Conservation (phyloP, 257 asterid genomes). For the Jacaranda mimosifolia region DNA sequence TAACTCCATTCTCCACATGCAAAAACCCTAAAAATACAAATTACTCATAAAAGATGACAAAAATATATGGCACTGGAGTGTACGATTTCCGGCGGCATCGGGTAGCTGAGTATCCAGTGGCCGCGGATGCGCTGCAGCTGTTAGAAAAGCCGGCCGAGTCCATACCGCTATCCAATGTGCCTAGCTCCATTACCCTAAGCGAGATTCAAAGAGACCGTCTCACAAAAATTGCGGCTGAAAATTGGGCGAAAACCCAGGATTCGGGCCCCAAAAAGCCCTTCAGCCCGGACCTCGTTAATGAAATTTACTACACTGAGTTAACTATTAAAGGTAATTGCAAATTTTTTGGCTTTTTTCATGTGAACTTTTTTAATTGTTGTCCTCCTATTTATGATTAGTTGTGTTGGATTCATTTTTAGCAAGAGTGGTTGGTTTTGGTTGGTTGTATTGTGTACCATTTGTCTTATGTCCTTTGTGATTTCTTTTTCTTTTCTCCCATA, state of each 20-base stretch:
- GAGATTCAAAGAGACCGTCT: conserved; percentile 95
- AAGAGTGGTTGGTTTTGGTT: background rate
- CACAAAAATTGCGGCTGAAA: conserved; percentile 79
- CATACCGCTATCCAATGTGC: conserved; percentile 58
- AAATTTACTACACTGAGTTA: conserved; percentile 83
- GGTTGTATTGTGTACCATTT: background rate
- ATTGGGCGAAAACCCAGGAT: conserved; percentile 74
- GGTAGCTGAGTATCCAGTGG: conserved; percentile 91
- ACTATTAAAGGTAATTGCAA: conserved; percentile 69
- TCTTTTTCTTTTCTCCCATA: too few species aligned
- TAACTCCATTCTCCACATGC: conserved; percentile 31
- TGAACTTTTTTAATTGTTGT: background rate
- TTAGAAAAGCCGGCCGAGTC: conserved; percentile 66
- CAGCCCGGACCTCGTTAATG: conserved; percentile 77
- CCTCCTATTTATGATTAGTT: background rate
- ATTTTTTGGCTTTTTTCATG: background rate
- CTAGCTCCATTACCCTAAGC: conserved; percentile 79
- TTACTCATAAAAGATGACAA: conserved; percentile 53
- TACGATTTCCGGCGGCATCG: conserved; percentile 92
- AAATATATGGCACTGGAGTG: conserved; percentile 81
- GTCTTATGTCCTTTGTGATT: background rate
- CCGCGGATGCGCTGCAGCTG: conserved; percentile 45
- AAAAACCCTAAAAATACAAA: conserved; percentile 18
- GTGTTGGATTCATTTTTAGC: background rate
- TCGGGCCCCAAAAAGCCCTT: conserved; percentile 67